Evolutionary conservation across 2,329 filamentous ascomycete genomes (phyloP).

Genomic region (Volutella citrinella): DNA sequence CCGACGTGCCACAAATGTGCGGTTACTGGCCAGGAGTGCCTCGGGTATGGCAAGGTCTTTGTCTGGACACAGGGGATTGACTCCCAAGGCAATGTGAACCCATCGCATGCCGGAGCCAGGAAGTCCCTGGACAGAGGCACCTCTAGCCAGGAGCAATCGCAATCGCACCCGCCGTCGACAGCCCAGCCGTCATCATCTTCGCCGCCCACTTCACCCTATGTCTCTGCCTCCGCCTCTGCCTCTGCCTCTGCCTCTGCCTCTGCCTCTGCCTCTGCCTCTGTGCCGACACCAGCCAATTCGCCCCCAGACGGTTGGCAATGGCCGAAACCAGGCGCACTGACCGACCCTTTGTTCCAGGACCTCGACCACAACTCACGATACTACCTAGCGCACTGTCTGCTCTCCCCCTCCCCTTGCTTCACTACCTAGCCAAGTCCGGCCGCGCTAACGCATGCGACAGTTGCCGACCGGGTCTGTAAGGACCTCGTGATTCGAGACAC

Average conservation of each 20-base stretch:
- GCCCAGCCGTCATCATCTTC: conserved; percentile 5
- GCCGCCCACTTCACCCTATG: conserved; percentile 2
- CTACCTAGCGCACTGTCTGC: conserved; percentile 50
- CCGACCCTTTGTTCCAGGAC: conserved; percentile 55
- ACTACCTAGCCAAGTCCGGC: conserved; percentile 6
- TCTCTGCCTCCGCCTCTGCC: conserved; percentile 3
- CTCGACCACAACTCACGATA: conserved; percentile 43
- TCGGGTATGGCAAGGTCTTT: conserved; percentile 60
- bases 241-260: conserved; percentile 9
- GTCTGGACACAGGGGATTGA: conserved; percentile 57
- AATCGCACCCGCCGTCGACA: conserved; percentile 2
- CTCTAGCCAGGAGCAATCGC: conserved; percentile 1
- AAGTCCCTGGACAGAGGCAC: too few species aligned
- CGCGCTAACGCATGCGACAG: conserved; percentile 29
- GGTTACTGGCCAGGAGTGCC: conserved; percentile 53
- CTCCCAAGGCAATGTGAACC: conserved; percentile 43
- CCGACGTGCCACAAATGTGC: conserved; percentile 59
- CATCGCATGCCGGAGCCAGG: too few species aligned
- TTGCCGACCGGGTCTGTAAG: conserved; percentile 49
- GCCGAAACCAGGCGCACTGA: conserved; percentile 31
- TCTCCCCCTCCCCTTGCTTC: conserved; percentile 1
- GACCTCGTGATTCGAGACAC: conserved; percentile 51
- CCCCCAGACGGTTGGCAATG: too few species aligned
- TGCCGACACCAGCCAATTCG: conserved; percentile 19
- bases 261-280: conserved; percentile 17